Conservation (phyloP, 2,329 filamentous ascomycete species). For the Thelonectria discophora region DNA sequence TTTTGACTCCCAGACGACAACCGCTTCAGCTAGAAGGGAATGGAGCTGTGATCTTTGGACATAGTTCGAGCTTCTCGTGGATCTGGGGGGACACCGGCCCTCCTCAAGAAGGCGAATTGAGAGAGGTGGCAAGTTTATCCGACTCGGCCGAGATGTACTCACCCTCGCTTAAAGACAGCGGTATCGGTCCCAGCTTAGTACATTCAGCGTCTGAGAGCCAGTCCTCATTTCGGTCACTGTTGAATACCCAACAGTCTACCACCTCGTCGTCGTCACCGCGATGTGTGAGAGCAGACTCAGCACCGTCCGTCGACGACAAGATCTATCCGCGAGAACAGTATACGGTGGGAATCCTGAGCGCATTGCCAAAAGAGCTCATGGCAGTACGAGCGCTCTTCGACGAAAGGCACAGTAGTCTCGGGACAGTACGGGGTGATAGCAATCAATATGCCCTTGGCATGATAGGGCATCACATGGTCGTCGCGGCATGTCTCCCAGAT, state of each 20-base stretch:
- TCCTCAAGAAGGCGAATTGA: not conserved
- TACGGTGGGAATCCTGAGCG: slow-evolving; percentile 28
- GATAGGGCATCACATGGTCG: slow-evolving; percentile 24
- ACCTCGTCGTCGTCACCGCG: not conserved
- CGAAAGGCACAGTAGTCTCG: not conserved
- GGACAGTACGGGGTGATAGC: slow-evolving; percentile 4
- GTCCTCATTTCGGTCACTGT: not conserved
- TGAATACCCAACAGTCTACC: not conserved
- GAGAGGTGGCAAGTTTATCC: not conserved
- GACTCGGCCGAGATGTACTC: not conserved
- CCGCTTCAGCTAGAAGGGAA: not conserved
- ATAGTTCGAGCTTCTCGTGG: slow-evolving; percentile 2
- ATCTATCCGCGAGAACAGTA: slow-evolving; percentile 5
- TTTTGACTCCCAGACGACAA: not conserved
- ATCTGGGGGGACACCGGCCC: not conserved
- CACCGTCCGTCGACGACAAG: not conserved
- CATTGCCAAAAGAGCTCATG: slow-evolving; percentile 18
- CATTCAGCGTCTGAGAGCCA: not conserved
- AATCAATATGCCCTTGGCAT: slow-evolving; percentile 24
- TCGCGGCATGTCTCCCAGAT: slow-evolving; percentile 25
- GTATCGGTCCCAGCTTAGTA: not conserved
- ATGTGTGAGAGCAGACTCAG: not conserved
- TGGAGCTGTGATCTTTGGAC: slow-evolving; percentile 9
- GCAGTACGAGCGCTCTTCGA: slow-evolving; percentile 24
- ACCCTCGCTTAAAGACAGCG: not conserved